Evolutionary conservation across 495 filamentous ascomycete species (phyloP).

Genomic region (Penicillium manginii): DNA sequence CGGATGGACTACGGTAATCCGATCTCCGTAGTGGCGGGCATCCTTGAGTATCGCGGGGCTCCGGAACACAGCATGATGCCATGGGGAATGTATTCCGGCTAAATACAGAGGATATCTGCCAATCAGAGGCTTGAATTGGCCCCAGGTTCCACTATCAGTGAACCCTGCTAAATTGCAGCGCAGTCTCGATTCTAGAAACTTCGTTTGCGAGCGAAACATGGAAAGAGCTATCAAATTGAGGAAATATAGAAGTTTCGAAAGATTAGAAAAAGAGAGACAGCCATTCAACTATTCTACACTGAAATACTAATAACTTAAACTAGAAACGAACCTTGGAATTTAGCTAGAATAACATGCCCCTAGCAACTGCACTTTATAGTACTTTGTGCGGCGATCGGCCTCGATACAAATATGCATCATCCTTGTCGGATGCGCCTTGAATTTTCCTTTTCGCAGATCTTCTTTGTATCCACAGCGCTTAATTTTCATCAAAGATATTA

Average conservation of each 20-base stretch:
- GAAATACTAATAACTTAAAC: no score
- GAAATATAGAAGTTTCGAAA: no score
- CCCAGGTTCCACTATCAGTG: background rate
- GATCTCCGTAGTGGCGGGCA: background rate
- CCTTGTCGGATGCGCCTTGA: background rate
- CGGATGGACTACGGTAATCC: conserved; percentile 4
- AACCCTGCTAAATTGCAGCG: background rate
- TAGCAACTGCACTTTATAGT: background rate
- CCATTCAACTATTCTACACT: no score
- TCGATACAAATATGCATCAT: background rate
- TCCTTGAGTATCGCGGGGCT: background rate
- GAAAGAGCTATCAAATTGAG: background rate
- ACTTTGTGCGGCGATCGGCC: background rate
- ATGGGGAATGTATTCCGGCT: conserved; percentile 20
- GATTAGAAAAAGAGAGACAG: no score
- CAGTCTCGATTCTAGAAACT: background rate
- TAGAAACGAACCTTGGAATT: no score
- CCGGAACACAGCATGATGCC: background rate
- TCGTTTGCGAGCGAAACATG: background rate
- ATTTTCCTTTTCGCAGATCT: background rate
- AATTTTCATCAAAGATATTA: background rate
- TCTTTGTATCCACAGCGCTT: background rate
- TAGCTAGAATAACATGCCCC: no score
- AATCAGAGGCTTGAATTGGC: background rate
- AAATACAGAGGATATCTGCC: conserved; percentile 13